Evolutionary conservation across 257 asterid genomes (phyloP).

Genomic region (Solanum neorickii): DNA sequence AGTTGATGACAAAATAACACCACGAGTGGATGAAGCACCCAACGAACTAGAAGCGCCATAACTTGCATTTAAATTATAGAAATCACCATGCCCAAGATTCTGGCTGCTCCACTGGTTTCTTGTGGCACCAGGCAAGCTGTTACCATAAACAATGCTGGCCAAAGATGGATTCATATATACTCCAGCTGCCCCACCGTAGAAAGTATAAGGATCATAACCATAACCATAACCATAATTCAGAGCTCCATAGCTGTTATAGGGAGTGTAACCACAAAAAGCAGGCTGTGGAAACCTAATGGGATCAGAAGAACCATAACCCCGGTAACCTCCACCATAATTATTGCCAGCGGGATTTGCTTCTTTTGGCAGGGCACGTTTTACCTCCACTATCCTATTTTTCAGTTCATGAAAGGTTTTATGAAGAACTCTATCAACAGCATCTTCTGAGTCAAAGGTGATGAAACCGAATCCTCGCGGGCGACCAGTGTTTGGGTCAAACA

Average conservation of each 20-base stretch:
- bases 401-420: conserved; percentile 77
- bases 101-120: conserved; percentile 60
- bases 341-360: conserved; percentile 69
- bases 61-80: conserved; percentile 11
- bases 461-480: conserved; percentile 94
- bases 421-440: conserved; percentile 78
- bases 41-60: conserved; percentile 51
- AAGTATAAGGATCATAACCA: neutral
- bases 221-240: conserved; percentile 27
- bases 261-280: conserved; percentile 44
- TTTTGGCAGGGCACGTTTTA: conserved; percentile 86
- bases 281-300: conserved; percentile 29
- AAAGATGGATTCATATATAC: conserved; percentile 48
- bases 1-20: conserved; percentile 26
- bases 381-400: conserved; percentile 82
- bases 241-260: conserved; percentile 36
- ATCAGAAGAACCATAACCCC: conserved; percentile 62
- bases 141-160: conserved; percentile 40
- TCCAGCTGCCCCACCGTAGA: conserved; percentile 32
- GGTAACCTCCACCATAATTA: conserved; percentile 43
- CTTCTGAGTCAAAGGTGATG: conserved; percentile 77
- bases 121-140: conserved; percentile 35
- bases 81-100: conserved; percentile 55
- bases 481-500: conserved; percentile 89
- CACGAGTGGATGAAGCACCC: conserved; percentile 30